These are phyloP conservation scores for Flaveria robusta DNA, from an alignment of 129 eudicot species.

Conservation along the genomic window DNA sequence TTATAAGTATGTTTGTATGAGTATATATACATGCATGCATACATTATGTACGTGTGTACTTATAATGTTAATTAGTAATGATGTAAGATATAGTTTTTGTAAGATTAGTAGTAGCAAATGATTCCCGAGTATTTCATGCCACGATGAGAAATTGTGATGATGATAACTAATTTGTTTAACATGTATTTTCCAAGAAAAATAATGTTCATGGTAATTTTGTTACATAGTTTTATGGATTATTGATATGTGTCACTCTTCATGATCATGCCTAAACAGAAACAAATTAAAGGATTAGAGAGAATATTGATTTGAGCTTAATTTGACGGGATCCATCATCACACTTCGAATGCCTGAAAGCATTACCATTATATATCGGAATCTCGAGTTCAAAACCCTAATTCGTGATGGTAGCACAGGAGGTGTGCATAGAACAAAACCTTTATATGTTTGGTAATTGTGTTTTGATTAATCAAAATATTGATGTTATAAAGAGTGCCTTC, in stretches of 20 bases:
- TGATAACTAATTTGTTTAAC: conserved; percentile 1
- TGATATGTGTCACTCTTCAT: too few relatives aligned
- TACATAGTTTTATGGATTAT: background rate
- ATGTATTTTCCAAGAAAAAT: background rate
- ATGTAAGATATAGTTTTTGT: background rate
- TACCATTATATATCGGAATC: background rate
- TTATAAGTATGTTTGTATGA: background rate
- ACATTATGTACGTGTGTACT: background rate
- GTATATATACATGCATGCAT: background rate
- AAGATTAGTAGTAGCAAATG: background rate
- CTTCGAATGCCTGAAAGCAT: too few relatives aligned
- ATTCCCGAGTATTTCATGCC: conserved; percentile 1
- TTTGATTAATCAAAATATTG: too few relatives aligned
- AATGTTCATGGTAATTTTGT: background rate
- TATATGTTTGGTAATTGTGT: too few relatives aligned
- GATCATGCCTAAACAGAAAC: too few relatives aligned
- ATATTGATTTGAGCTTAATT: too few relatives aligned
- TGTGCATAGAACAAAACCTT: too few relatives aligned
- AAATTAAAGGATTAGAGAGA: too few relatives aligned
- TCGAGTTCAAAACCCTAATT: background rate
- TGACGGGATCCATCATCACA: too few relatives aligned
- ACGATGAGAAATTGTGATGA: background rate
- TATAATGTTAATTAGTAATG: background rate
- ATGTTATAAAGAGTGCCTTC: too few relatives aligned
- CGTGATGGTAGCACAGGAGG: too few relatives aligned